Evolutionary conservation across 1,284 basidiomycete species (phyloP).

Genomic region (Ganoderma sp.): DNA sequence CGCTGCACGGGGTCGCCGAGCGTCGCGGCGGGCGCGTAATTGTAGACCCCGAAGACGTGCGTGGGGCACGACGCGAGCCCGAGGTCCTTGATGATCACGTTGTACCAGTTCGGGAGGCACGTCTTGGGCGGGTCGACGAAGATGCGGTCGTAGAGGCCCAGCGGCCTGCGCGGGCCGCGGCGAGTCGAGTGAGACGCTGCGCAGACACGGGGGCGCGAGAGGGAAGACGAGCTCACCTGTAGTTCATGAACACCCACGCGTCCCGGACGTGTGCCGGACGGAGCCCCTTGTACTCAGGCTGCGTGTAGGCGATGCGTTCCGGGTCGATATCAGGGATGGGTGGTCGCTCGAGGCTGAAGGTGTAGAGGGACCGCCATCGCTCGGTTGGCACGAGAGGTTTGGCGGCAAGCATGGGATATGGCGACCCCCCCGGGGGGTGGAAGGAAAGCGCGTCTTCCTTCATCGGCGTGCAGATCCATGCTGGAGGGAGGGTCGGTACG

Average conservation of each 20-base stretch:
- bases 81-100: conserved; percentile 31
- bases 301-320: conserved; percentile 13
- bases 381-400: conserved; percentile 18
- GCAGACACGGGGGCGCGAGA: too few relatives aligned
- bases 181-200: background rate
- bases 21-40: conserved; percentile 2
- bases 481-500: conserved; percentile 3
- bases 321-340: conserved; percentile 20
- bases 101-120: conserved; percentile 22
- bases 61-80: conserved; percentile 29
- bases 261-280: conserved; percentile 15
- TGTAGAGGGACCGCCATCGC: conserved; percentile 23
- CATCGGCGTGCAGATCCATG: background rate
- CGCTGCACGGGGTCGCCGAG: conserved; percentile 15
- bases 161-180: conserved; percentile 13
- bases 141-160: conserved; percentile 23
- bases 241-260: conserved; percentile 19
- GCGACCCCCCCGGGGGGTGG: background rate
- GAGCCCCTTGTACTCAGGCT: conserved; percentile 22
- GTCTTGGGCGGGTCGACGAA: conserved; percentile 30
- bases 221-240: conserved; percentile 17
- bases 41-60: conserved; percentile 34
- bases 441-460: background rate
- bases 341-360: conserved; percentile 15
- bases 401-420: background rate